phyloP scores from a whole-genome alignment of 2,329 filamentous ascomycete genomes.

The Phialophora macrospora region DNA sequence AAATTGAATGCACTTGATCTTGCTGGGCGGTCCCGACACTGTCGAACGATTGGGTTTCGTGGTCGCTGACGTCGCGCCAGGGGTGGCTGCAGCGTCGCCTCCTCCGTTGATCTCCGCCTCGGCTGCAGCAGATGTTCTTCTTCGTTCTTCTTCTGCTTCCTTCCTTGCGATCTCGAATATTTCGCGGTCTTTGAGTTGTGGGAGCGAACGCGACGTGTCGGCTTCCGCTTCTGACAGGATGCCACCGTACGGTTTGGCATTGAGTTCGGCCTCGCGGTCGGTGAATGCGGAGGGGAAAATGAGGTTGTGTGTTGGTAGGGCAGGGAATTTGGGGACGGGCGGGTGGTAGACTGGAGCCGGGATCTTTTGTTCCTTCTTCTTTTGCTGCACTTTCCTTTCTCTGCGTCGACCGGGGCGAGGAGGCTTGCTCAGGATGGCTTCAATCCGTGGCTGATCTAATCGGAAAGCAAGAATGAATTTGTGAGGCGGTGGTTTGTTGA shows the following conservation, averaged over 20 bases:
- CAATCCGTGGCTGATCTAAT: slow-evolving; percentile 63
- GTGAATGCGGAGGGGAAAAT: slow-evolving; percentile 69
- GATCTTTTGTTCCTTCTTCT: slow-evolving; percentile 45
- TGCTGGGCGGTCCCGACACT: slow-evolving; percentile 81
- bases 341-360: slow-evolving; percentile 54
- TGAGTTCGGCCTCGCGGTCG: slow-evolving; percentile 83
- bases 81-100: slow-evolving; percentile 61
- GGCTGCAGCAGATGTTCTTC: slow-evolving; percentile 52
- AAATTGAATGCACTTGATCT: slow-evolving; percentile 99
- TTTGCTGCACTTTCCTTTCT: slow-evolving; percentile 43
- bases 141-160: slow-evolving; percentile 91
- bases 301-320: slow-evolving; percentile 38
- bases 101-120: slow-evolving; percentile 65
- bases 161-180: slow-evolving; percentile 89
- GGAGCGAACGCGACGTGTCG: slow-evolving; percentile 87
- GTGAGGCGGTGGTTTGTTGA: slow-evolving; percentile 44
- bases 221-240: slow-evolving; percentile 88
- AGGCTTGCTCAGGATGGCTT: slow-evolving; percentile 63
- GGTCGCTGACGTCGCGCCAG: slow-evolving; percentile 10
- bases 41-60: slow-evolving; percentile 69
- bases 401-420: slow-evolving; percentile 64
- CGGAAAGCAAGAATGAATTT: slow-evolving; percentile 65
- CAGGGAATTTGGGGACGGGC: slow-evolving; percentile 46
- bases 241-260: slow-evolving; percentile 92
- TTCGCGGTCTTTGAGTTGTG: slow-evolving; percentile 76